Base-by-base conservation (phyloP, 1,284 basidiomycete genomes). In the Meira nashicola region DNA sequence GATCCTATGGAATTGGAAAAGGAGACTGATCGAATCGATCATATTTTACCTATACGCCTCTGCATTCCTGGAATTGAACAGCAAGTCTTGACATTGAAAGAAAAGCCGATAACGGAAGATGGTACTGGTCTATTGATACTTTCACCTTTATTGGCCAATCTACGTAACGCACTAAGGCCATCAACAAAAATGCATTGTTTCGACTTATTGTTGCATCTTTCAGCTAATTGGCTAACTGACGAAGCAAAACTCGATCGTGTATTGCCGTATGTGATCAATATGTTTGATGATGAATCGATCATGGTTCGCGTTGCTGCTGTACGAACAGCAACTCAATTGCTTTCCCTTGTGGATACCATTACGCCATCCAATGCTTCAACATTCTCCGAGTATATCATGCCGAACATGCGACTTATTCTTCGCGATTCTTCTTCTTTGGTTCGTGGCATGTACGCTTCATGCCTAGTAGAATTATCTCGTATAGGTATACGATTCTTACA, bases 201-300 rank as follows among this genome's bases (percentile, higher is more conserved):
- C 51, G 92, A 96, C 68, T 83, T 96, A 10, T 87, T 96, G 58
- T 83, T 96, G 17, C 90, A 90, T 1, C 82, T 97, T 5, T 85
- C 86, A 2, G 84, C 85, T 1, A 58, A 66, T 9, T 88, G 89
- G 73, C 83, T 98, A 38, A 90, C 89, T 0, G 95, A 98, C 74
- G 94, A 97, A 78, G 91, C 92, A 14, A 94, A 94, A 76, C 82
- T 98, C 49, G 95, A 99, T 77, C 86, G 93, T 2, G 86, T 97
- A 79, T 82, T 96, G 1, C 95, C 95, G 0, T 97, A 91, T 69
- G 84, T 95, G 25, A 86, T 96, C 5, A 89, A 92, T 46, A 82
- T 97, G 11, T 80, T 96, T 19, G 87, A 89, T 60, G 92, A 98
- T 68, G 89, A 92, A 17, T 84, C 85, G 1, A 85, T 90, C 0